Percentiles rank a stretch among this genome's conserved stretches.
phyloP scores from a whole-genome alignment of 2,329 filamentous ascomycete genomes.

The Sclerotinia trifoliorum region DNA sequence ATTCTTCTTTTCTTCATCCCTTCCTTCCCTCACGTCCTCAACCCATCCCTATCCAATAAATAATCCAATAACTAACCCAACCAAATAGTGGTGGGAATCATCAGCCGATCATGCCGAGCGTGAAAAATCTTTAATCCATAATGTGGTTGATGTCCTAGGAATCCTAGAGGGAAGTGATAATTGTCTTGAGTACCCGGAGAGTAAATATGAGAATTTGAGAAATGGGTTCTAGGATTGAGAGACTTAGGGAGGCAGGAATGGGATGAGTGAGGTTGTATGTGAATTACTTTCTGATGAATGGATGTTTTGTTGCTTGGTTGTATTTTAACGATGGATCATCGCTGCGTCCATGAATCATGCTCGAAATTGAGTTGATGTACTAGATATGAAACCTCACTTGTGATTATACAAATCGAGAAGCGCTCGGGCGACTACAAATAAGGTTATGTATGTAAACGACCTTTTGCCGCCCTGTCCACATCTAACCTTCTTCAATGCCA shows the following conservation, averaged over 20 bases:
- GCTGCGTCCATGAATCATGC: no score
- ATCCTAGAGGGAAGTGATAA: constrained; percentile 57
- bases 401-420: no score
- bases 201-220: constrained; percentile 69
- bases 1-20: background rate
- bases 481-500: no score
- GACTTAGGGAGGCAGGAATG: background rate
- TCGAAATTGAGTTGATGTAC: no score
- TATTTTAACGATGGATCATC: no score
- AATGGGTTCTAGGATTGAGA: constrained; percentile 52
- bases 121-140: constrained; percentile 65
- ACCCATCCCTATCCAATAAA: background rate
- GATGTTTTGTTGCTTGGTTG: background rate
- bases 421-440: no score
- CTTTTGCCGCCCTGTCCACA: no score
- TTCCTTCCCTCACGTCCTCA: no score
- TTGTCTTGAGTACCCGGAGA: constrained; percentile 61
- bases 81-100: constrained; percentile 70
- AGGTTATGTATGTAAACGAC: no score
- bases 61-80: background rate
- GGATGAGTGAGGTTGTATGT: background rate
- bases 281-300: background rate
- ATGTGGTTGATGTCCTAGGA: constrained; percentile 58
- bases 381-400: no score
- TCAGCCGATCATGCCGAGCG: constrained; percentile 67